Conservation (phyloP, 164 flowering plant species). For the Akebia trifoliata region DNA sequence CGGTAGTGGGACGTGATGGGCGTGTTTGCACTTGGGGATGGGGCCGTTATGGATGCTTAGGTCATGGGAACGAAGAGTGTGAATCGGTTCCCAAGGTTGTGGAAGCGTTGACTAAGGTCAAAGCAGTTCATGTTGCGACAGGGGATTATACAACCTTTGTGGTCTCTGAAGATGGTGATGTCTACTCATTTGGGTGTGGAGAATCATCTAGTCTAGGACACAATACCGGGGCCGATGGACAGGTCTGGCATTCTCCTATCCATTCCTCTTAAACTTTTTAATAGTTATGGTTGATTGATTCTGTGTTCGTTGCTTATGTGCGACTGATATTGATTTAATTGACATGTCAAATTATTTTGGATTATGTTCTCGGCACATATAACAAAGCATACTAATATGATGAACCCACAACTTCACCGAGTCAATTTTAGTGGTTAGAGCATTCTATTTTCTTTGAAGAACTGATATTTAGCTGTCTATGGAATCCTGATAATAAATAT, state of each 20-base stretch:
- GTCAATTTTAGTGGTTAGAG: too few species aligned
- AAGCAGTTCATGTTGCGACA: slow-evolving; percentile 93
- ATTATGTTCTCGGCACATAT: not conserved
- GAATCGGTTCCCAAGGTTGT: slow-evolving; percentile 90
- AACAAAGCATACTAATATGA: too few species aligned
- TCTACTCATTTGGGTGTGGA: slow-evolving; percentile 97
- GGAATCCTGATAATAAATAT: too few species aligned
- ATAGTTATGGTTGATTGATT: not conserved
- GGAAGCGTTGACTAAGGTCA: slow-evolving; percentile 58
- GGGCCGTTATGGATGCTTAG: slow-evolving; percentile 97
- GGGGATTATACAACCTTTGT: slow-evolving; percentile 98
- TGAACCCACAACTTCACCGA: too few species aligned
- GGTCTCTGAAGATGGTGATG: slow-evolving; percentile 85
- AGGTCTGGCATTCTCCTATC: slow-evolving; percentile 39
- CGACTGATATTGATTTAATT: not conserved
- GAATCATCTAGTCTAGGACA: slow-evolving; percentile 97
- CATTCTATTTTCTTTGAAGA: too few species aligned
- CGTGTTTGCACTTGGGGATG: slow-evolving; percentile 99
- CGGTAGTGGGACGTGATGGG: slow-evolving; percentile 90
- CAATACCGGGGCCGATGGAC: slow-evolving; percentile 45
- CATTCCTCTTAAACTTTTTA: not conserved
- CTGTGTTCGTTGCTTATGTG: not conserved
- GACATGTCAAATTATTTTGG: not conserved
- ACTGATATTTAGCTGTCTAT: too few species aligned
- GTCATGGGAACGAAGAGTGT: slow-evolving; percentile 94